Percentiles rank a stretch among this genome's conserved stretches.
Evolutionary conservation across 2,329 filamentous ascomycete species (phyloP).

Genomic region (Pseudogymnoascus sp.): DNA sequence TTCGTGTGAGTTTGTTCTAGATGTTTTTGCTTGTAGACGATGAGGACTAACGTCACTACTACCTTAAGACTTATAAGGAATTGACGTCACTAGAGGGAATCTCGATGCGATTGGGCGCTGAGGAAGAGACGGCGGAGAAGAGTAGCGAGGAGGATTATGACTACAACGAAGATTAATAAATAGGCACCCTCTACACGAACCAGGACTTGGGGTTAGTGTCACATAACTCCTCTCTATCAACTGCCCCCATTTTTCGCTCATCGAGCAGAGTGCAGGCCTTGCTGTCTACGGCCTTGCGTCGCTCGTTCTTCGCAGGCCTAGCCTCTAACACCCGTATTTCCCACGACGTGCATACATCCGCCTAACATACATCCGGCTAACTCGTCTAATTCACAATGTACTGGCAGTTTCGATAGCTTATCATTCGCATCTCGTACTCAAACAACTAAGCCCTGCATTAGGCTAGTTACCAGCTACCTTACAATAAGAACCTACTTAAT

Average conservation of each 20-base stretch:
- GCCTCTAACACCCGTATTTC: background rate
- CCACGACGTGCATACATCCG: background rate
- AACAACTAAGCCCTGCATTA: background rate
- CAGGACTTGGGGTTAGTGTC: no score
- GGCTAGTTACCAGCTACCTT: background rate
- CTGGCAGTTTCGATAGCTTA: background rate
- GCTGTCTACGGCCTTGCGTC: background rate
- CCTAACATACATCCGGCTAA: background rate
- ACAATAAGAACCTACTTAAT: background rate
- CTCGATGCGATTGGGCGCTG: background rate
- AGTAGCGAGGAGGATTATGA: no score
- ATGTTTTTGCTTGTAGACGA: background rate
- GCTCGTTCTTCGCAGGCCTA: background rate
- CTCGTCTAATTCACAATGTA: background rate
- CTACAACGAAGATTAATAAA: no score
- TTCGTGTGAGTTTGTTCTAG: background rate
- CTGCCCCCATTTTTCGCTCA: background rate
- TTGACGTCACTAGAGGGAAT: constrained; percentile 4
- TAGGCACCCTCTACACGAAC: no score
- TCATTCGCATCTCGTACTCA: background rate
- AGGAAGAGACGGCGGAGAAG: no score
- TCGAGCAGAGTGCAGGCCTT: background rate
- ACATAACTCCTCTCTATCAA: background rate
- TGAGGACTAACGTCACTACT: background rate
- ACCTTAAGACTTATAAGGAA: constrained; percentile 10